These are phyloP conservation scores for Backusella psychrophila DNA, from an alignment of 192 early-diverging fungal species.

Conservation along the genomic window DNA sequence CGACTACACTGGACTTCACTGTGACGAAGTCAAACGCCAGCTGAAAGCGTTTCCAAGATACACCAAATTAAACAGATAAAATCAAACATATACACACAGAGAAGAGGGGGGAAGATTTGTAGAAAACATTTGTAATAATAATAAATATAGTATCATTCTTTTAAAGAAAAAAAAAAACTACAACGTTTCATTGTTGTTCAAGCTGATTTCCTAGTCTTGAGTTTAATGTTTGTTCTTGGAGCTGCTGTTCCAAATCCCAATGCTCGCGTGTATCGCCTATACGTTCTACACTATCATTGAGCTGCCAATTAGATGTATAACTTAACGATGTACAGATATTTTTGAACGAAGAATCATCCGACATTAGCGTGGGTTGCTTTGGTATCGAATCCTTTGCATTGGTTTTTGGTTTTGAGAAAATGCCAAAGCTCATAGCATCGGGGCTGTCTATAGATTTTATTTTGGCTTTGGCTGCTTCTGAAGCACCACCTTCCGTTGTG, in stretches of 20 bases:
- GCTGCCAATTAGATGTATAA: constrained; percentile 1
- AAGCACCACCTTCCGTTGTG: background rate
- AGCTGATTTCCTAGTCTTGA: background rate
- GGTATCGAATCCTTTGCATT: background rate
- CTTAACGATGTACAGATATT: background rate
- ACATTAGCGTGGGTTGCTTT: background rate
- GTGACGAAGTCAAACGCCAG: constrained; percentile 10
- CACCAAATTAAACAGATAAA: background rate
- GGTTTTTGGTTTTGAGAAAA: background rate
- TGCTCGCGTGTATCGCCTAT: background rate
- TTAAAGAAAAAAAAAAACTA: no score
- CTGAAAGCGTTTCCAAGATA: background rate
- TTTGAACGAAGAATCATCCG: background rate
- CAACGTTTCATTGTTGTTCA: background rate
- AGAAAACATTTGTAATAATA: background rate
- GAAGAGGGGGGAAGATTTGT: background rate
- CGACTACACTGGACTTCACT: background rate
- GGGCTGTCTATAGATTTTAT: background rate
- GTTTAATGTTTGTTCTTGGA: background rate
- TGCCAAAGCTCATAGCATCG: background rate
- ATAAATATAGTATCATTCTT: background rate
- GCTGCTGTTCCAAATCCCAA: background rate
- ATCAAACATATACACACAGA: background rate
- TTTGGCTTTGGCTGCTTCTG: background rate
- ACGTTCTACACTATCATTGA: background rate